These are phyloP conservation scores for Blastobotrys attinorum DNA, from an alignment of 805 yeast genomes.

Conservation along the genomic window DNA sequence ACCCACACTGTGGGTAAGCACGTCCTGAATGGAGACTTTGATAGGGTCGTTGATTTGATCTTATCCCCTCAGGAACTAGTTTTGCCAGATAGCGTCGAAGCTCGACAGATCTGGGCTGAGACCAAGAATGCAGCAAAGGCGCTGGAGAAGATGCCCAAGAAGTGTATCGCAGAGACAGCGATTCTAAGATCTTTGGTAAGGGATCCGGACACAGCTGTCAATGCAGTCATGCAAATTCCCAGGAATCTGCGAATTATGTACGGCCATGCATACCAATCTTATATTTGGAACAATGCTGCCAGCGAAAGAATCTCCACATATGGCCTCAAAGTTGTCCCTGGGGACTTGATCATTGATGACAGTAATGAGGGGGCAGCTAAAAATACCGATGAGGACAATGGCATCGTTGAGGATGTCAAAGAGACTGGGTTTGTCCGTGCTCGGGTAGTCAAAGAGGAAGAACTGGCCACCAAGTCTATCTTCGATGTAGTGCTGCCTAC, in stretches of 20 bases:
- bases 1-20: constrained; percentile 80
- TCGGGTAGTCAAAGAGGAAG: constrained; percentile 66
- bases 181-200: constrained; percentile 54
- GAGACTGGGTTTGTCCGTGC: constrained; percentile 75
- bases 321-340: constrained; percentile 65
- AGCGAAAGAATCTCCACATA: constrained; percentile 63
- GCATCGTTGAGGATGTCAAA: constrained; percentile 33
- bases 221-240: constrained; percentile 83
- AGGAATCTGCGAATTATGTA: constrained; percentile 89
- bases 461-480: constrained; percentile 56
- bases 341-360: constrained; percentile 62
- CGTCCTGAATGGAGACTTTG: constrained; percentile 67
- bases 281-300: constrained; percentile 85
- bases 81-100: constrained; percentile 73
- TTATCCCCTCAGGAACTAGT: constrained; percentile 81
- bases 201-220: constrained; percentile 53
- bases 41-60: constrained; percentile 67
- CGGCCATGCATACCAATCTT: constrained; percentile 96
- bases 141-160: constrained; percentile 71
- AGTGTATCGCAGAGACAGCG: constrained; percentile 77
- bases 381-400: constrained; percentile 14
- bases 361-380: constrained; percentile 6
- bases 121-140: constrained; percentile 61
- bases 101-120: constrained; percentile 74
- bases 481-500: constrained; percentile 90